A percentile compares a stretch with the other conserved stretches of the same genome.
phyloP scores from a whole-genome alignment of 2,329 filamentous ascomycete species.

The Talaromyces sp. region DNA sequence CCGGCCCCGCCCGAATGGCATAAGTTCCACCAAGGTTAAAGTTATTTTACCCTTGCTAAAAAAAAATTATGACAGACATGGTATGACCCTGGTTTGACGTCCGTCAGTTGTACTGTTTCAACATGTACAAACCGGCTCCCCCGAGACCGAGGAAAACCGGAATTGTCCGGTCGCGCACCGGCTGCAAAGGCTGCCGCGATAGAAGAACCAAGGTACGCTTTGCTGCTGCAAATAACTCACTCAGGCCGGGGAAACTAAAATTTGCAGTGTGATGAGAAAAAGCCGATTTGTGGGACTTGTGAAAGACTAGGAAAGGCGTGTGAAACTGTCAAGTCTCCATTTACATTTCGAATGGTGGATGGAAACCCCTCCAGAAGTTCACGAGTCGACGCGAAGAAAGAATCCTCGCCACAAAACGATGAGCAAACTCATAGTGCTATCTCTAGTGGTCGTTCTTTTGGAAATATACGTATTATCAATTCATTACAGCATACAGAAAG shows the following conservation, averaged over 20 bases:
- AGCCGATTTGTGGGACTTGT: conserved; percentile 22
- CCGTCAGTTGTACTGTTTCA: too few species aligned
- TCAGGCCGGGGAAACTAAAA: not conserved
- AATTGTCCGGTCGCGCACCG: conserved; percentile 6
- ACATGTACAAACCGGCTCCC: conserved; percentile 1
- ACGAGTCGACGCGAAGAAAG: not conserved
- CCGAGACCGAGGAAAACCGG: conserved; percentile 3
- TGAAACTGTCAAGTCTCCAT: conserved; percentile 9
- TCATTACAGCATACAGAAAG: conserved; percentile 19
- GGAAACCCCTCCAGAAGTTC: not conserved
- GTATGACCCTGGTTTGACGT: too few species aligned
- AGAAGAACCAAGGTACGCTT: not conserved
- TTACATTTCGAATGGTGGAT: conserved; percentile 14
- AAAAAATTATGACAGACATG: too few species aligned
- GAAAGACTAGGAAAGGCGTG: conserved; percentile 17
- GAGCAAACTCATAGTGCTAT: not conserved
- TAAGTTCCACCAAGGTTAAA: too few species aligned
- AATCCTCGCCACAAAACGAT: not conserved
- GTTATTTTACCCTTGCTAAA: too few species aligned
- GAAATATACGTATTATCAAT: conserved; percentile 10
- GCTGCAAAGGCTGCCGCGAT: conserved; percentile 6
- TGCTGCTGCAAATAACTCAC: not conserved
- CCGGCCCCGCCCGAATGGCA: too few species aligned
- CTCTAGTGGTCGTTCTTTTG: not conserved
- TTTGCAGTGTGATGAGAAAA: conserved; percentile 20